Evolutionary conservation across 352 stramenopile species (phyloP).

Genomic region (Pythium phragmitis): DNA sequence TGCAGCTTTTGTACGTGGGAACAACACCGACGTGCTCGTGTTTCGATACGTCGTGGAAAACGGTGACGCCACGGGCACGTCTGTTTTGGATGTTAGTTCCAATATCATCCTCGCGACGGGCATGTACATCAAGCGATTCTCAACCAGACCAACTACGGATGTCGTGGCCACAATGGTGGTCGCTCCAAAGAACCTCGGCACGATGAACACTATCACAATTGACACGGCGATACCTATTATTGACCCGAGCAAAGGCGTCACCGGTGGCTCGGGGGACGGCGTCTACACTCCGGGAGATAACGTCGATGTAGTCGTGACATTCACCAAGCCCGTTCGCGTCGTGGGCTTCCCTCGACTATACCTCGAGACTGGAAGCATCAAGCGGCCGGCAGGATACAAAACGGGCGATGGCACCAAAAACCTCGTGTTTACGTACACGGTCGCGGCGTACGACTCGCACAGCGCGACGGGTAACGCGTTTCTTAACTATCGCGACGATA

Average conservation of each 20-base stretch:
- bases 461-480: constrained; percentile 36
- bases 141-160: constrained; percentile 64
- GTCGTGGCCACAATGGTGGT: constrained; percentile 44
- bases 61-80: constrained; percentile 41
- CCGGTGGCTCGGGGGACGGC: constrained; percentile 41
- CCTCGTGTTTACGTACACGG: constrained; percentile 73
- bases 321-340: constrained; percentile 77
- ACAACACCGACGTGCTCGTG: constrained; percentile 63
- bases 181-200: constrained; percentile 48
- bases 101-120: constrained; percentile 54
- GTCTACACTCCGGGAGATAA: constrained; percentile 70
- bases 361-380: constrained; percentile 69
- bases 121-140: constrained; percentile 72
- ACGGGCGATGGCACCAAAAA: constrained; percentile 58
- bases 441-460: constrained; percentile 61
- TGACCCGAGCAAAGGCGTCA: constrained; percentile 59
- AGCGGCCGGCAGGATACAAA: constrained; percentile 62
- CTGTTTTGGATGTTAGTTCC: constrained; percentile 46
- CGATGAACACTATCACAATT: constrained; percentile 57
- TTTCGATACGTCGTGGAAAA: constrained; percentile 72
- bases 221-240: constrained; percentile 58
- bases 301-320: constrained; percentile 62
- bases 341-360: constrained; percentile 64
- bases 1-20: constrained; percentile 53
- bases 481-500: constrained; percentile 68